phyloP scores from a whole-genome alignment of 2,329 filamentous ascomycete genomes.

The Xylariaceae sp. region DNA sequence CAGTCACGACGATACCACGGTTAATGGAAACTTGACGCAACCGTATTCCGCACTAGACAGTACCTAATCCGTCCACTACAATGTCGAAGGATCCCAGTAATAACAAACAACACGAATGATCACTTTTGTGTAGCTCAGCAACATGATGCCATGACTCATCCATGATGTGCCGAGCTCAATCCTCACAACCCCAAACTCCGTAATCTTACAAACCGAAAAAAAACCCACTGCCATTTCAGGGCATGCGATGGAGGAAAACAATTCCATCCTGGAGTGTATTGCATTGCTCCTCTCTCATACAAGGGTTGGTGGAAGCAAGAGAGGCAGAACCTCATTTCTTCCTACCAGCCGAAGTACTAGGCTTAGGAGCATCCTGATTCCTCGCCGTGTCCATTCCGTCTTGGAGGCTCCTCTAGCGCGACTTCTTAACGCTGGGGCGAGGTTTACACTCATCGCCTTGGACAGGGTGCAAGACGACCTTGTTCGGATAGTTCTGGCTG shows the following conservation, averaged over 20 bases:
- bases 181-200: not conserved
- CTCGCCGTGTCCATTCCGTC: not conserved
- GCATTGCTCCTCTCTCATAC: too few relatives aligned
- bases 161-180: not conserved
- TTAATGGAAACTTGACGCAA: too few relatives aligned
- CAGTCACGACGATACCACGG: too few relatives aligned
- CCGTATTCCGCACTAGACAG: too few relatives aligned
- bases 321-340: too few relatives aligned
- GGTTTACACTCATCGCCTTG: conserved; percentile 58
- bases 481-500: conserved; percentile 66
- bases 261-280: too few relatives aligned
- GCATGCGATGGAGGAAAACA: too few relatives aligned
- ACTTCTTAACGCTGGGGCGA: conserved; percentile 54
- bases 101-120: too few relatives aligned
- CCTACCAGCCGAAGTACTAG: not conserved
- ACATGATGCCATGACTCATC: not conserved
- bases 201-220: not conserved
- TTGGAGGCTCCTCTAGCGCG: conserved; percentile 40
- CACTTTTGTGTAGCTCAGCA: not conserved
- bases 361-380: not conserved
- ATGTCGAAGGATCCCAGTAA: too few relatives aligned
- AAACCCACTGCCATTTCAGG: not conserved
- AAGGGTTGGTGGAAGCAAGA: too few relatives aligned
- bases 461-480: conserved; percentile 81
- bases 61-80: too few relatives aligned